Conservation (phyloP, 2,329 filamentous ascomycete species). For the Microsporum ferrugineum region DNA sequence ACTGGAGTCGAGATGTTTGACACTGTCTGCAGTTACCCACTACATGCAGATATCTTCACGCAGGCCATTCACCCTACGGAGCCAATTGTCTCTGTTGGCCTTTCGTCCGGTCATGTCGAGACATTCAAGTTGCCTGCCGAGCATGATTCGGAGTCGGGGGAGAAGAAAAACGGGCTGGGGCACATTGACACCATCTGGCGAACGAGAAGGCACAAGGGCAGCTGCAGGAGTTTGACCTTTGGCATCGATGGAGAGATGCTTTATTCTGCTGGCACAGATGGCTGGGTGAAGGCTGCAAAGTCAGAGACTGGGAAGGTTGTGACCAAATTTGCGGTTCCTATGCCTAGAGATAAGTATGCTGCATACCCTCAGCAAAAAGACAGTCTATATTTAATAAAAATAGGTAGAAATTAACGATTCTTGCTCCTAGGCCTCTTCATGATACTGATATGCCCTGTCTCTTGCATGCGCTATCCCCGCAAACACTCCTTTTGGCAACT, state of each 20-base stretch:
- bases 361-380: not conserved
- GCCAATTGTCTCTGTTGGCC: slow-evolving; percentile 74
- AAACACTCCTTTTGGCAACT: slow-evolving; percentile 77
- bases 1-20: slow-evolving; percentile 57
- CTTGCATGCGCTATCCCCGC: slow-evolving; percentile 72
- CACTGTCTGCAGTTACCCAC: slow-evolving; percentile 78
- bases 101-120: slow-evolving; percentile 75
- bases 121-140: slow-evolving; percentile 62
- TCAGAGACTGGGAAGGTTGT: slow-evolving; percentile 54
- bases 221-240: slow-evolving; percentile 73
- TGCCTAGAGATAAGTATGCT: slow-evolving; percentile 31
- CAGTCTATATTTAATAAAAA: not conserved
- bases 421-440: slow-evolving; percentile 1
- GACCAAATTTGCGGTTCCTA: slow-evolving; percentile 70
- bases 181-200: slow-evolving; percentile 75
- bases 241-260: slow-evolving; percentile 61
- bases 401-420: not conserved
- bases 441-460: slow-evolving; percentile 63
- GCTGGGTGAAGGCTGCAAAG: slow-evolving; percentile 50
- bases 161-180: slow-evolving; percentile 52
- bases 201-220: slow-evolving; percentile 84
- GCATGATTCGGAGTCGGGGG: slow-evolving; percentile 38
- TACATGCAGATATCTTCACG: slow-evolving; percentile 75
- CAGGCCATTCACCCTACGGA: slow-evolving; percentile 77
- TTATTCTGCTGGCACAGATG: slow-evolving; percentile 52